Evolutionary conservation across 176 grass and related monocot genomes (phyloP).

Genomic region (Eragrostis nindensis): DNA sequence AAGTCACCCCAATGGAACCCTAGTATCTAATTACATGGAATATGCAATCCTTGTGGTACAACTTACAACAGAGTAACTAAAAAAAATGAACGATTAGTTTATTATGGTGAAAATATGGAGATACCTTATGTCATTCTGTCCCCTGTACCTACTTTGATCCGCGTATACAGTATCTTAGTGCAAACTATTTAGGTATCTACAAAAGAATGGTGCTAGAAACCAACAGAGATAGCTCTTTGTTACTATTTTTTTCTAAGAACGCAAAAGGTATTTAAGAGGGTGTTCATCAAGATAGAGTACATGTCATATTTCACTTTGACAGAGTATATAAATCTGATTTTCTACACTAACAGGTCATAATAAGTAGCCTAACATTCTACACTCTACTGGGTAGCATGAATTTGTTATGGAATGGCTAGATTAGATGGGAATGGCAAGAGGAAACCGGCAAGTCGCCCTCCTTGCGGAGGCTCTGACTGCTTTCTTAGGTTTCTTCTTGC

Average conservation of each 20-base stretch:
- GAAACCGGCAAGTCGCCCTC: too few species aligned
- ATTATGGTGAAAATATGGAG: not conserved
- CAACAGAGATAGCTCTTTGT: not conserved
- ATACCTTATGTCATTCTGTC: not conserved
- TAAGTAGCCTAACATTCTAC: not conserved
- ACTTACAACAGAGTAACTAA: not conserved
- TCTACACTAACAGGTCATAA: not conserved
- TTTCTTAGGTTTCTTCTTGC: too few species aligned
- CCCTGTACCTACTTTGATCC: not conserved
- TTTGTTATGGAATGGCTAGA: too few species aligned
- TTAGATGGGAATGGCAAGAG: too few species aligned
- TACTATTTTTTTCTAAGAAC: not conserved
- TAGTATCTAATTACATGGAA: not conserved
- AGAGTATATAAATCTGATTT: not conserved
- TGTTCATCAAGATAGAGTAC: not conserved
- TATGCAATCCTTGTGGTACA: not conserved
- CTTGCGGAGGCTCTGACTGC: too few species aligned
- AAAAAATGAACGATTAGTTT: not conserved
- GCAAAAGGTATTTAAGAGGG: not conserved
- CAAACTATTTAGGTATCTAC: not conserved
- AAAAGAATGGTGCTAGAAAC: not conserved
- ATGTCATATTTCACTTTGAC: not conserved
- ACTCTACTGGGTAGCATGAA: not conserved
- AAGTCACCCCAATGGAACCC: not conserved
- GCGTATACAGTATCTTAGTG: not conserved